Evolutionary conservation across 192 early-diverging fungal genomes (phyloP).

Genomic region (Dissophora ornata): DNA sequence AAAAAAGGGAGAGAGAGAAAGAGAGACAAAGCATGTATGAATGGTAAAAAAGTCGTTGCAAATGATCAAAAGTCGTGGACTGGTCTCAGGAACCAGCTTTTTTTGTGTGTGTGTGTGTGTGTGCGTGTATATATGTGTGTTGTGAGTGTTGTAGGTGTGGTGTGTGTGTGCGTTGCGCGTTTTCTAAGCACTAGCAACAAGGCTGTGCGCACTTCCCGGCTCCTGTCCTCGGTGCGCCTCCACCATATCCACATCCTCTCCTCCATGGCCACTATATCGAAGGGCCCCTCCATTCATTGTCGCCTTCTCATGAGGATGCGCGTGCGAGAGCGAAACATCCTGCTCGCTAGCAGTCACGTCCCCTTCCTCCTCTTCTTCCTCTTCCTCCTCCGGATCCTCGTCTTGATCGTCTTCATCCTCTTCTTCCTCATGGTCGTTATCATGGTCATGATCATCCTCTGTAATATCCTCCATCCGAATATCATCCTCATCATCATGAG

Average conservation of each 20-base stretch:
- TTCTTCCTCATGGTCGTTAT: neutral
- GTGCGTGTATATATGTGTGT: too few relatives aligned
- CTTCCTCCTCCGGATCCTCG: conserved; percentile 9
- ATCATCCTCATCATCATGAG: conserved; percentile 21
- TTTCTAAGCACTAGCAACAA: conserved; percentile 5
- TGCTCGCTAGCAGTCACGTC: neutral
- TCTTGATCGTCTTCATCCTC: conserved; percentile 3
- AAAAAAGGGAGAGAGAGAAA: too few relatives aligned
- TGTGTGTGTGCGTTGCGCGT: neutral
- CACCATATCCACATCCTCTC: conserved; percentile 28
- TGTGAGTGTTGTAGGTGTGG: too few relatives aligned
- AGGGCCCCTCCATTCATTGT: neutral
- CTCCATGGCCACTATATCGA: conserved; percentile 3
- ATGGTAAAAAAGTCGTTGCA: too few relatives aligned
- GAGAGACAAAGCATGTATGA: too few relatives aligned
- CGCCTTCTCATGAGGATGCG: too few relatives aligned
- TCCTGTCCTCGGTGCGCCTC: conserved; percentile 13
- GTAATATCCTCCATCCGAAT: neutral
- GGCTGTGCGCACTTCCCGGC: neutral
- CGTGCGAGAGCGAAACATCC: too few relatives aligned
- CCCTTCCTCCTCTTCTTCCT: conserved; percentile 13
- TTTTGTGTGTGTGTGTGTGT: too few relatives aligned
- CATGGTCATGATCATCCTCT: conserved; percentile 1
- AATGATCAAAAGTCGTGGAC: too few relatives aligned
- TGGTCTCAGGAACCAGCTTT: too few relatives aligned